Base-by-base conservation (phyloP, 164 flowering plant species). In the Dillenia turbinata region DNA sequence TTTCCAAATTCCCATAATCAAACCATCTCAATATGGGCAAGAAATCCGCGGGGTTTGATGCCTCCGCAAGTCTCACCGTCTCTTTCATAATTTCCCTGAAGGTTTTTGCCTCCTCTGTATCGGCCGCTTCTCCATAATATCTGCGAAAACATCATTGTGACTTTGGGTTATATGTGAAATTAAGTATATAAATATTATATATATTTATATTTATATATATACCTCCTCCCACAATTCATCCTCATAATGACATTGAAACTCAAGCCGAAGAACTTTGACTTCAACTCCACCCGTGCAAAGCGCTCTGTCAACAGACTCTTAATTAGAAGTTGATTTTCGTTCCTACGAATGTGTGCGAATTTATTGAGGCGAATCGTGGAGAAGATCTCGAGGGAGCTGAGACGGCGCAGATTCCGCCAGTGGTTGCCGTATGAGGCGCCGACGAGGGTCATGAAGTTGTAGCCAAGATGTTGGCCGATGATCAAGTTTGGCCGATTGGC, bases 171-270 rank as follows among this genome's bases (percentile, higher is more conserved):
- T 26, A 26, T 26, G 1, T 26, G 40, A 19, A 19, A 19, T 19
- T 19, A 19, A 19, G 22, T 19, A 19, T 1, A 19, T 19, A 19
- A 19, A 19, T 19, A 19, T 19, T 19, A 19, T 19, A 19, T 19
- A 19, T 19, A 19, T 19, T 1, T 19, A 19, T 19, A 19, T 19
- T 1, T 19, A 19, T 19, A 19, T 19, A 19, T 19, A 75, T 69
- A 78, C 54, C 79, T 49, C 65, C 81, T 81, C 57, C 79, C 83
- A 1, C 79, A 75, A 9, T 74, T 49, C 79, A 83, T 79, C 64
- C 75, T 71, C 77, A 75, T 69, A 14, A 81, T 65, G 4, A 62
- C 65, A 49, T 78, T 80, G 45, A 71, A 69, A 7, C 71, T 57
- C 50, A 85, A 26, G 44, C 65, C 66, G 1, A 57, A 17, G 11